Evolutionary conservation across 2,329 filamentous ascomycete species (phyloP).

Genomic region (Amylocarpus encephaloides): DNA sequence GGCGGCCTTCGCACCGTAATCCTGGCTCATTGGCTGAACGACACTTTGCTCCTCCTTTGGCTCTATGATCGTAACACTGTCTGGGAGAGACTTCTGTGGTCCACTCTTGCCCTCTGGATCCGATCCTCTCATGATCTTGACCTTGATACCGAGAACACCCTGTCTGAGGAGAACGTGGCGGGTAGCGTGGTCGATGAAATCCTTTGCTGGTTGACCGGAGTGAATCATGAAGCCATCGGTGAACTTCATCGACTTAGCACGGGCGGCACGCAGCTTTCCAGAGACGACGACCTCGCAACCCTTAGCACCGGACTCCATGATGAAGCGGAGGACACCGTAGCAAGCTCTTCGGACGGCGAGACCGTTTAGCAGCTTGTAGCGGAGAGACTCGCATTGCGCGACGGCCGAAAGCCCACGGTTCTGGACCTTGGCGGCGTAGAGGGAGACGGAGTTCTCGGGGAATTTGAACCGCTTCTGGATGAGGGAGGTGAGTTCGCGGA

Average conservation of each 20-base stretch:
- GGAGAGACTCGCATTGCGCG: conserved; percentile 99
- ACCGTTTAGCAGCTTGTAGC: conserved; percentile 99
- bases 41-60: conserved; percentile 98
- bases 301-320: conserved; percentile 99
- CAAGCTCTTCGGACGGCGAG: conserved; percentile 96
- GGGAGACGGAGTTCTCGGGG: conserved; percentile 99
- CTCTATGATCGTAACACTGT: conserved; percentile 99
- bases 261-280: conserved; percentile 96
- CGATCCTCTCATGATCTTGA: conserved; percentile 99
- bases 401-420: conserved; percentile 99
- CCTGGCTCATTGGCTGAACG: conserved; percentile 91
- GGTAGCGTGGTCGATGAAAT: conserved; percentile 98
- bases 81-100: conserved; percentile 93
- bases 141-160: conserved; percentile 99
- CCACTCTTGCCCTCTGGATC: conserved; percentile 99
- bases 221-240: conserved; percentile 99
- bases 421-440: conserved; percentile 99
- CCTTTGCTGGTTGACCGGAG: conserved; percentile 98
- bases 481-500: conserved; percentile 98
- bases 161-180: conserved; percentile 99
- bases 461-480: conserved; percentile 99
- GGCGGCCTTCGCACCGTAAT: conserved; percentile 92
- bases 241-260: conserved; percentile 99
- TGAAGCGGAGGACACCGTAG: conserved; percentile 99
- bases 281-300: conserved; percentile 99